phyloP scores from a whole-genome alignment of 2,329 filamentous ascomycete genomes.

The Hymenoscyphus occultus region DNA sequence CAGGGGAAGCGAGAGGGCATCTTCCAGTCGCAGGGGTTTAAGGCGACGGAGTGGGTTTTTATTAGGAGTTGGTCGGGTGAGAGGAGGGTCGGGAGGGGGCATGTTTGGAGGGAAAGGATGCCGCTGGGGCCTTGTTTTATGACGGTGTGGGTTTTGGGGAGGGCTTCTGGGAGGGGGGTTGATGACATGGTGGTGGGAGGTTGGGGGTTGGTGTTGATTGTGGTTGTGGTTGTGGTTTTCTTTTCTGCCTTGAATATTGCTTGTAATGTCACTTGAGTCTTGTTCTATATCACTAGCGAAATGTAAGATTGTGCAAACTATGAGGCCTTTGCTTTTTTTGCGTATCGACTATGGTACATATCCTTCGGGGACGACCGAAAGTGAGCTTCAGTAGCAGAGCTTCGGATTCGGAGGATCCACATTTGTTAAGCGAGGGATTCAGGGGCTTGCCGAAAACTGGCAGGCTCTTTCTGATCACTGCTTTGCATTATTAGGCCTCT shows the following conservation, averaged over 20 bases:
- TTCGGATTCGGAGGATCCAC: not conserved
- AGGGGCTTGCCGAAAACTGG: not conserved
- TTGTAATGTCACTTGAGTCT: not conserved
- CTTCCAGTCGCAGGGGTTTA: conserved; percentile 37
- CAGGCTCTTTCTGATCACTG: not conserved
- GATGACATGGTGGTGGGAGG: not conserved
- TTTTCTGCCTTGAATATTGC: not conserved
- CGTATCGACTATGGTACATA: no score
- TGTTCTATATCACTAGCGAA: not conserved
- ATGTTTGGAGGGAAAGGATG: not conserved
- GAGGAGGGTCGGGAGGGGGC: not conserved
- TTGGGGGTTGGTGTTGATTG: not conserved
- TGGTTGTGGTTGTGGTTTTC: not conserved
- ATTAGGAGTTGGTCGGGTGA: conserved; percentile 23
- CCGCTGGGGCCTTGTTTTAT: not conserved
- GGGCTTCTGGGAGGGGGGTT: not conserved
- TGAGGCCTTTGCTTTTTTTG: no score
- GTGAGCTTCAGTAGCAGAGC: no score
- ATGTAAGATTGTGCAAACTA: not conserved
- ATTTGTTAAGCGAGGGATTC: not conserved
- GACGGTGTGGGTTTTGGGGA: not conserved
- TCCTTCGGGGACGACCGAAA: not conserved
- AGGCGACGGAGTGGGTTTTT: conserved; percentile 26
- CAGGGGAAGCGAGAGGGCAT: conserved; percentile 27
- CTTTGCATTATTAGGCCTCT: not conserved